Evolutionary conservation across 805 yeast genomes (phyloP).

Genomic region (Starmerella sp.): DNA sequence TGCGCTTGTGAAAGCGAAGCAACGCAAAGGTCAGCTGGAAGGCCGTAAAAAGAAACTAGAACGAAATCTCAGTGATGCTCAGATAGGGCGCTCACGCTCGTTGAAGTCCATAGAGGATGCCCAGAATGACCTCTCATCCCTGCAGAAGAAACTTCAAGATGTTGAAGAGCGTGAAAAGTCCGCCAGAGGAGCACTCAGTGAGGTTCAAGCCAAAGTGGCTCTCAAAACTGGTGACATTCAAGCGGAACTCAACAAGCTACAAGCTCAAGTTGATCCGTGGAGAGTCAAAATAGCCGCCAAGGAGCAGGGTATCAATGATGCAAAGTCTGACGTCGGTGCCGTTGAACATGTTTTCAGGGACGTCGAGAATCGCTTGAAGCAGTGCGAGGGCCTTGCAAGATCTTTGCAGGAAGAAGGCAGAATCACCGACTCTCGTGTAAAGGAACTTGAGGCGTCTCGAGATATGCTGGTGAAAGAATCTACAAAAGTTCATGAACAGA

Average conservation of each 20-base stretch:
- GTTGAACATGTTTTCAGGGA: constrained; percentile 55
- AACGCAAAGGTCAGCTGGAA: constrained; percentile 55
- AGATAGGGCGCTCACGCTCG: constrained; percentile 34
- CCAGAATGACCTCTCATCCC: constrained; percentile 25
- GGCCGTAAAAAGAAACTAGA: constrained; percentile 32
- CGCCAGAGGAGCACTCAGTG: constrained; percentile 39
- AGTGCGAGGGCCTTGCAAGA: constrained; percentile 15
- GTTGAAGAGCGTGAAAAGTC: constrained; percentile 38
- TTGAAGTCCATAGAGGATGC: constrained; percentile 32
- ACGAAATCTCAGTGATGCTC: constrained; percentile 28
- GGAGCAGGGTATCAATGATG: constrained; percentile 37
- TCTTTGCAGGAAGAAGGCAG: constrained; percentile 1
- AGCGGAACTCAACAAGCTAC: constrained; percentile 50
- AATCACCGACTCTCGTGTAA: not conserved
- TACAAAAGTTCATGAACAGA: constrained; percentile 16
- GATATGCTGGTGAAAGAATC: not conserved
- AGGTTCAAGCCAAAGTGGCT: constrained; percentile 53
- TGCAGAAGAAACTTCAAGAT: constrained; percentile 36
- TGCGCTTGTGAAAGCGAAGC: constrained; percentile 59
- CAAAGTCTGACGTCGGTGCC: constrained; percentile 54
- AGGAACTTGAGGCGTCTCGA: constrained; percentile 34
- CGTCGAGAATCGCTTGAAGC: constrained; percentile 40
- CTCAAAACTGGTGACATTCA: constrained; percentile 64
- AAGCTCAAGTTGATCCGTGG: constrained; percentile 73
- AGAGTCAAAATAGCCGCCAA: constrained; percentile 46